Percentiles rank a stretch among this genome's conserved stretches.
phyloP scores from a whole-genome alignment of 2,329 filamentous ascomycete species.

The Fusarium sp. region DNA sequence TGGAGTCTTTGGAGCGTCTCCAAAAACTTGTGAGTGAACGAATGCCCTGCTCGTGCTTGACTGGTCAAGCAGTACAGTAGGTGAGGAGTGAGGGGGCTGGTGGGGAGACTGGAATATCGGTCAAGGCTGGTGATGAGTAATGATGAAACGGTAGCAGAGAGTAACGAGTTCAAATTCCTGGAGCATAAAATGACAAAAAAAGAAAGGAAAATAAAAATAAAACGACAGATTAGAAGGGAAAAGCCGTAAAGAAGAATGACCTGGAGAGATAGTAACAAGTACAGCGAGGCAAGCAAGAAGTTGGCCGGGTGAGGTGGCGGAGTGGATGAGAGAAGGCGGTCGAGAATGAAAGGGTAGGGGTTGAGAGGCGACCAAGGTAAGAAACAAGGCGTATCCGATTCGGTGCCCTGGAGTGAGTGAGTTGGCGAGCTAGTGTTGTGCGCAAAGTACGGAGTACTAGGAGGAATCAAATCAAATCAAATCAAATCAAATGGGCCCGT shows the following conservation, averaged over 20 bases:
- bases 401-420: slow-evolving; percentile 33
- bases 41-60: slow-evolving; percentile 34
- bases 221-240: slow-evolving; percentile 29
- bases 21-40: slow-evolving; percentile 24
- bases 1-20: slow-evolving; percentile 28
- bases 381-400: slow-evolving; percentile 38
- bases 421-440: slow-evolving; percentile 31
- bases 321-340: slow-evolving; percentile 45
- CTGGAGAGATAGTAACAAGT: slow-evolving; percentile 20
- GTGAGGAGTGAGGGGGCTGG: slow-evolving; percentile 27
- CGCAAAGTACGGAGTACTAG: slow-evolving; percentile 16
- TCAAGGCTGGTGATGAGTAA: slow-evolving; percentile 42
- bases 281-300: slow-evolving; percentile 28
- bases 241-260: slow-evolving; percentile 23
- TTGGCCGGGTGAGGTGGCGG: slow-evolving; percentile 36
- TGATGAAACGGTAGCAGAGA: slow-evolving; percentile 32
- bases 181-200: slow-evolving; percentile 10
- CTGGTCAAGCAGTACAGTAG: slow-evolving; percentile 35
- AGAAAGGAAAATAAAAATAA: slow-evolving; percentile 4
- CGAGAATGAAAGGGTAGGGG: slow-evolving; percentile 38
- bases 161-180: slow-evolving; percentile 10
- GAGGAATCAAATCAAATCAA: background rate
- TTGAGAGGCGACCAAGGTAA: slow-evolving; percentile 34
- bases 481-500: slow-evolving; percentile 18
- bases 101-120: slow-evolving; percentile 41